phyloP scores from a whole-genome alignment of 371 early-diverging fungal species.

The Apophysomyces elegans region DNA sequence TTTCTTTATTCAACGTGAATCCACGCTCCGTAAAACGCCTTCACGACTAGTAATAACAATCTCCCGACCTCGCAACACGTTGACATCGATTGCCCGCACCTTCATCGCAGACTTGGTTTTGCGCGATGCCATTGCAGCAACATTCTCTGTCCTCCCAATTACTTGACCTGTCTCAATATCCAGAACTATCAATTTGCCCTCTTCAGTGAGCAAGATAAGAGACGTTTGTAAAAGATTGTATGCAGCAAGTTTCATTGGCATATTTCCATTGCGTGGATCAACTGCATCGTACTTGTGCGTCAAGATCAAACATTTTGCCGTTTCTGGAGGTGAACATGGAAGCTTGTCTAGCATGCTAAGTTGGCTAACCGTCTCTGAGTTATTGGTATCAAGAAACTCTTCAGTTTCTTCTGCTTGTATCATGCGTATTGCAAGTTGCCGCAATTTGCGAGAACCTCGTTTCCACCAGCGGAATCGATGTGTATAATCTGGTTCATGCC shows the following conservation, averaged over 20 bases:
- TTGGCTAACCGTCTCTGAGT: neutral
- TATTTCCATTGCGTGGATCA: neutral
- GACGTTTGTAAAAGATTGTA: constrained; percentile 26
- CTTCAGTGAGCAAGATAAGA: constrained; percentile 28
- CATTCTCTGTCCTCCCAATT: constrained; percentile 11
- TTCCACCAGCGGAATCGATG: constrained; percentile 21
- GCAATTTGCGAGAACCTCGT: constrained; percentile 11
- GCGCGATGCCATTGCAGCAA: neutral
- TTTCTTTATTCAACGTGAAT: neutral
- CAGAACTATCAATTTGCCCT: constrained; percentile 24
- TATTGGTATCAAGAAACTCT: neutral
- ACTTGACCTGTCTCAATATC: constrained; percentile 30
- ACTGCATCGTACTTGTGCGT: constrained; percentile 38
- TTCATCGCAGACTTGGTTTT: neutral
- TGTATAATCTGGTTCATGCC: constrained; percentile 2
- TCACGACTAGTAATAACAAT: constrained; percentile 22
- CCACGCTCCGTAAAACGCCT: constrained; percentile 19
- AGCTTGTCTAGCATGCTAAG: neutral
- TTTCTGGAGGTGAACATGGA: constrained; percentile 43
- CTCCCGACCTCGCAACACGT: constrained; percentile 22
- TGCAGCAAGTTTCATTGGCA: constrained; percentile 26
- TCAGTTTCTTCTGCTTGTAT: constrained; percentile 10
- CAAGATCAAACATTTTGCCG: constrained; percentile 34
- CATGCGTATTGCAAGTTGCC: constrained; percentile 17
- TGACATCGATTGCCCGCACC: constrained; percentile 24